These are phyloP conservation scores for Sinapis alba DNA, from an alignment of 441 rosid genomes.

Conservation along the genomic window DNA sequence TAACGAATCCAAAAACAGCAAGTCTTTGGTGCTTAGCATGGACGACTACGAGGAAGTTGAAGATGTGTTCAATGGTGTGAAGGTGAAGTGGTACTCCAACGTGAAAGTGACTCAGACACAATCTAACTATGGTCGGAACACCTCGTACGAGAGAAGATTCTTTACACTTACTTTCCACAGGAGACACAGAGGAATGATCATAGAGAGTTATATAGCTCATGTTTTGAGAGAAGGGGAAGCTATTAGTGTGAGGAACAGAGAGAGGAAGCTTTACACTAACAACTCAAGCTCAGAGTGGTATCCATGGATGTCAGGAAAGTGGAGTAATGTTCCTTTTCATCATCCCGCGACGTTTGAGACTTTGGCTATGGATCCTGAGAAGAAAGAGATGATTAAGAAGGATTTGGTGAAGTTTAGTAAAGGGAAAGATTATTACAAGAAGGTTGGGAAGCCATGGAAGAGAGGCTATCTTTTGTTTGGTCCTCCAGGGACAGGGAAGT, in stretches of 20 bases:
- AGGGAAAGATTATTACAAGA: constrained; percentile 64
- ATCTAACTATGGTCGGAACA: not conserved
- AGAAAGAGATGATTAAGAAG: constrained; percentile 63
- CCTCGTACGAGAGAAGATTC: constrained; percentile 42
- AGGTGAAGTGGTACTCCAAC: constrained; percentile 55
- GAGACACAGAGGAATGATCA: constrained; percentile 43
- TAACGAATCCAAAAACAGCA: constrained; percentile 48
- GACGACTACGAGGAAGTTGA: constrained; percentile 61
- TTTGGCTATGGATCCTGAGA: constrained; percentile 67
- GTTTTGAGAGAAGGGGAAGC: constrained; percentile 43
- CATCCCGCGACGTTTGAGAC: constrained; percentile 59
- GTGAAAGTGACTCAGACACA: constrained; percentile 20
- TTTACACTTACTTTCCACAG: constrained; percentile 57
- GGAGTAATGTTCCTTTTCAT: constrained; percentile 74
- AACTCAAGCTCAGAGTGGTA: constrained; percentile 32
- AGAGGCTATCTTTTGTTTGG: constrained; percentile 73
- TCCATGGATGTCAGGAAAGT: constrained; percentile 53
- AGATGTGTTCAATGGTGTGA: constrained; percentile 50
- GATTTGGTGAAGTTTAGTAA: constrained; percentile 62
- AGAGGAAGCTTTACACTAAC: constrained; percentile 49
- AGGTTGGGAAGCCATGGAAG: constrained; percentile 80
- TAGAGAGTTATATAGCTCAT: constrained; percentile 48
- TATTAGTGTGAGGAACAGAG: constrained; percentile 39
- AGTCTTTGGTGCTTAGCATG: constrained; percentile 58
- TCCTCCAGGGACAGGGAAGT: constrained; percentile 79